Conservation (phyloP, 1,139 yeast species). For the Saccharomyces pastorianus region DNA sequence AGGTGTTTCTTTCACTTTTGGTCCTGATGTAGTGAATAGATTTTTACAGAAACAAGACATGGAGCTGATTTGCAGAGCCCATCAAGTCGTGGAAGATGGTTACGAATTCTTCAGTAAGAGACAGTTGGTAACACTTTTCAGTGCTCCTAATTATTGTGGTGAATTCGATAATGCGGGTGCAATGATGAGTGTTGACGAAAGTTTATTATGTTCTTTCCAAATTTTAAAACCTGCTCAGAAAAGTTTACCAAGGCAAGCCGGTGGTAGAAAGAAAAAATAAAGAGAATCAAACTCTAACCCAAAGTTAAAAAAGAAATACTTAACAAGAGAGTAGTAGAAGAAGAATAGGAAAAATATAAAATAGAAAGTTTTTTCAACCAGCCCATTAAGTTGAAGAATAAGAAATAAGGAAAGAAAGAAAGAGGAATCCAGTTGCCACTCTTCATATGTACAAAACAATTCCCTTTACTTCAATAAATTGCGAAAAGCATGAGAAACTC, state of each 20-base stretch:
- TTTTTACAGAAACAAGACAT: constrained; percentile 92
- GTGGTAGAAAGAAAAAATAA: constrained; percentile 29
- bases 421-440: background rate
- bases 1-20: constrained; percentile 96
- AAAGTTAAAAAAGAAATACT: background rate
- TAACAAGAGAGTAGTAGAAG: background rate
- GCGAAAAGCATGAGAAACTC: background rate
- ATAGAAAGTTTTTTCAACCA: background rate
- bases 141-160: constrained; percentile 96
- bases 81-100: constrained; percentile 97
- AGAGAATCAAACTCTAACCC: background rate
- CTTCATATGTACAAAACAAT: background rate
- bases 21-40: constrained; percentile 92
- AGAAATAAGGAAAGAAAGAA: background rate
- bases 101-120: constrained; percentile 92
- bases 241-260: constrained; percentile 33
- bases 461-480: background rate
- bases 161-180: constrained; percentile 98
- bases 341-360: background rate
- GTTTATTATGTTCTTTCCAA: constrained; percentile 92
- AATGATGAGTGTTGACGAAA: constrained; percentile 97
- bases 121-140: constrained; percentile 85
- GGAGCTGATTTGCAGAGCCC: constrained; percentile 95
- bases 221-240: constrained; percentile 96
- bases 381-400: background rate